These are phyloP conservation scores for Solidago caesia DNA, from an alignment of 129 eudicot species.

Conservation along the genomic window DNA sequence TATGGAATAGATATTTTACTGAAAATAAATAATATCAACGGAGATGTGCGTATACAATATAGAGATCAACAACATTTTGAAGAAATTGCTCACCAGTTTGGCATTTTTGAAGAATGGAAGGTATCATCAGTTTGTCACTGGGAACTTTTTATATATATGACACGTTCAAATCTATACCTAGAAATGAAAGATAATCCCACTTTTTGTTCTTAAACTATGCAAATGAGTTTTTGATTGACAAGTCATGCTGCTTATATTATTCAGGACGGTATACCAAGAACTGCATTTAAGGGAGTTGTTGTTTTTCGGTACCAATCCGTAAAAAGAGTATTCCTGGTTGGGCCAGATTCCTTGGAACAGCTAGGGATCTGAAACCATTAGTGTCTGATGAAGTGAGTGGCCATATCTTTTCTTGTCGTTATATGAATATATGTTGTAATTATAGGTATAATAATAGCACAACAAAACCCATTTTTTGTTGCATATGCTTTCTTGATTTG, in stretches of 20 bases:
- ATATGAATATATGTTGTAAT: no score
- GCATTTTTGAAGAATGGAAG: constrained; percentile 99
- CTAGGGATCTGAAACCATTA: constrained; percentile 53
- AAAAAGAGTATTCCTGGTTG: constrained; percentile 68
- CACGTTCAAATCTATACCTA: background rate
- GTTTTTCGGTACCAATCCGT: constrained; percentile 70
- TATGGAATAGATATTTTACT: constrained; percentile 58
- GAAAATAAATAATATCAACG: constrained; percentile 54
- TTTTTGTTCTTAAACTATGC: background rate
- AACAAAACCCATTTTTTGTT: no score
- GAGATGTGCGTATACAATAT: constrained; percentile 80
- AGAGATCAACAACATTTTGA: constrained; percentile 69
- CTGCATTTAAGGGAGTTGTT: constrained; percentile 88
- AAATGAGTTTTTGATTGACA: background rate
- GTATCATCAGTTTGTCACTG: constrained; percentile 36
- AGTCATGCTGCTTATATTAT: background rate
- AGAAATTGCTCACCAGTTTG: constrained; percentile 77
- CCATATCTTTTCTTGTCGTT: background rate
- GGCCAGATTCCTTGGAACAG: constrained; percentile 70
- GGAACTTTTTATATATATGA: background rate
- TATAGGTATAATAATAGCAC: no score
- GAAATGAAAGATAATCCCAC: background rate
- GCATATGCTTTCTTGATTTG: no score
- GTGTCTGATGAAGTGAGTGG: background rate
- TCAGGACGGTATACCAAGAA: constrained; percentile 47